A percentile compares a stretch with the other conserved stretches of the same genome.
phyloP scores from a whole-genome alignment of 352 stramenopile genomes.

The Phytophthora syringae region DNA sequence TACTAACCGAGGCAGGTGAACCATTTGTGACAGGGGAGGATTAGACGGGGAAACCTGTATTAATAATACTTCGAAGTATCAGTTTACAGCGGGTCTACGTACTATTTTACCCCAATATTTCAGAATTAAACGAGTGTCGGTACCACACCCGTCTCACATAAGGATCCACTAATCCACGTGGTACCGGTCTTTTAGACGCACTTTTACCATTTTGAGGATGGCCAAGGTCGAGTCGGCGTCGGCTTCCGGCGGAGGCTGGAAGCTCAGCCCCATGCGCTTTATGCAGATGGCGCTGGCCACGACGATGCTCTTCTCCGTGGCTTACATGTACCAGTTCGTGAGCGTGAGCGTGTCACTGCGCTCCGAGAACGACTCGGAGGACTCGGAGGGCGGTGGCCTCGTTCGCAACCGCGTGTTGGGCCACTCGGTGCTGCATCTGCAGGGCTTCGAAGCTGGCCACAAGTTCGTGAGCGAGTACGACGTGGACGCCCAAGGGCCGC shows the following conservation, averaged over 20 bases:
- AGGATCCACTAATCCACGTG: too few relatives aligned
- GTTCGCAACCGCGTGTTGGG: constrained; percentile 58
- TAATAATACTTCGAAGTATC: too few relatives aligned
- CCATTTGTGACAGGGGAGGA: too few relatives aligned
- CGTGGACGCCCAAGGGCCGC: constrained; percentile 59
- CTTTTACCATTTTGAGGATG: constrained; percentile 23
- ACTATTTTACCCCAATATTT: too few relatives aligned
- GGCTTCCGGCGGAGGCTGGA: constrained; percentile 3
- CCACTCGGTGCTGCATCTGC: constrained; percentile 67
- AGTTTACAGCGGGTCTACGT: too few relatives aligned
- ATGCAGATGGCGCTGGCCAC: constrained; percentile 73
- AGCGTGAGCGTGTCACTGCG: constrained; percentile 50
- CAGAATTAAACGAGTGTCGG: too few relatives aligned
- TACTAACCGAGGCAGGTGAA: too few relatives aligned
- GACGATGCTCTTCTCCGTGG: constrained; percentile 63
- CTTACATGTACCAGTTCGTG: constrained; percentile 82
- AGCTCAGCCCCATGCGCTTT: constrained; percentile 67
- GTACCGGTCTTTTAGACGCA: too few relatives aligned
- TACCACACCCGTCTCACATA: too few relatives aligned
- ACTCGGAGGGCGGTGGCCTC: constrained; percentile 19
- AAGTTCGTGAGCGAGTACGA: constrained; percentile 85
- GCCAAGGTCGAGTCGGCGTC: constrained; percentile 14
- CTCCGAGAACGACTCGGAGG: constrained; percentile 27
- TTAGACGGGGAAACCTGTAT: too few relatives aligned
- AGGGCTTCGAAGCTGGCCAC: constrained; percentile 76